Evolutionary conservation across 768 basidiomycete species (phyloP).

Genomic region (Tulasnella sp.): DNA sequence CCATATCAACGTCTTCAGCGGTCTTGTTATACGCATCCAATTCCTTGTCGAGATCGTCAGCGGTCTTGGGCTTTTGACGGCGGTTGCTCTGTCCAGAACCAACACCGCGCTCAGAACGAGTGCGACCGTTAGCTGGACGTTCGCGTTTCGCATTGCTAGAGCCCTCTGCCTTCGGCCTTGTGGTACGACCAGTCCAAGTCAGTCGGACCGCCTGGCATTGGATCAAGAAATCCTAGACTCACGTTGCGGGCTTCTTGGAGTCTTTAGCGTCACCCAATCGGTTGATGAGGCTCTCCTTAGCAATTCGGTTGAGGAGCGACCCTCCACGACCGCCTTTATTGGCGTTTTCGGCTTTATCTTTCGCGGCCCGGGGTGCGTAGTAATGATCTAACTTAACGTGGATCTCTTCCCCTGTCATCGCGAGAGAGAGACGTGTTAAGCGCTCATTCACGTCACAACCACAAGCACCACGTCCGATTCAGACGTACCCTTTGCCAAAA

Average conservation of each 20-base stretch:
- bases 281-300: background rate
- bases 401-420: background rate
- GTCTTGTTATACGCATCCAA: slow-evolving; percentile 38
- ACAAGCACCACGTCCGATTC: background rate
- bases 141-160: background rate
- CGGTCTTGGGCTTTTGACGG: slow-evolving; percentile 50
- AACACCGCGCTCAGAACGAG: slow-evolving; percentile 18
- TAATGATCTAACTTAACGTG: background rate
- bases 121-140: background rate
- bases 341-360: background rate
- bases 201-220: background rate
- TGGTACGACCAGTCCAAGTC: background rate
- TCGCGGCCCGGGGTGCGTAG: background rate
- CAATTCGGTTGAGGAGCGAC: background rate
- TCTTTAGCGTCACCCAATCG: background rate
- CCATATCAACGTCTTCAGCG: slow-evolving; percentile 2
- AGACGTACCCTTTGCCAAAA: slow-evolving; percentile 75
- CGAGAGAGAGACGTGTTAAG: background rate
- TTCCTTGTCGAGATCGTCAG: slow-evolving; percentile 78
- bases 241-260: background rate
- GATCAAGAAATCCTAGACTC: background rate
- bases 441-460: background rate
- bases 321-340: background rate
- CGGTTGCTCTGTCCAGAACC: slow-evolving; percentile 17
- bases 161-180: background rate